Percentiles rank a stretch among this genome's conserved stretches.
Conservation (phyloP, 495 filamentous ascomycete species). For the Aspergillus wentii region DNA sequence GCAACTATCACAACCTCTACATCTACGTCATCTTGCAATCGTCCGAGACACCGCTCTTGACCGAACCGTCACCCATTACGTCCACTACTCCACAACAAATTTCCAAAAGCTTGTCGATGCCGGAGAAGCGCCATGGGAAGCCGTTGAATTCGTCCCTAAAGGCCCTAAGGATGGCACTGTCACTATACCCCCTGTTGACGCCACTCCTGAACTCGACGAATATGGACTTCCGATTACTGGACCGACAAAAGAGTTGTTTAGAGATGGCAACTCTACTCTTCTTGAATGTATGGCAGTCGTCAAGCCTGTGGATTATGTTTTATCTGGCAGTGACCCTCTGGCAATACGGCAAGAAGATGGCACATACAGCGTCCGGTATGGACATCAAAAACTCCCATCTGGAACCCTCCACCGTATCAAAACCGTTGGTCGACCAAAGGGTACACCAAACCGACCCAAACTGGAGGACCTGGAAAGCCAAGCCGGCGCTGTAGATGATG, state of each 20-base stretch:
- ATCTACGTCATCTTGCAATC: conserved; percentile 59
- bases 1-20: conserved; percentile 56
- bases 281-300: conserved; percentile 32
- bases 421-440: background rate
- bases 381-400: conserved; percentile 1
- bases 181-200: conserved; percentile 29
- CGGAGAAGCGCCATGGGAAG: conserved; percentile 53
- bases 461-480: background rate
- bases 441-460: conserved; percentile 4
- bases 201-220: conserved; percentile 39
- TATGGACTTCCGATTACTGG: conserved; percentile 45
- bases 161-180: conserved; percentile 24
- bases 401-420: background rate
- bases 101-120: conserved; percentile 54
- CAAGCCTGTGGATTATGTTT: conserved; percentile 26
- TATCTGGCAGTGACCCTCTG: conserved; percentile 29
- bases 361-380: conserved; percentile 11
- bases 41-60: conserved; percentile 55
- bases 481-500: conserved; percentile 3
- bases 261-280: conserved; percentile 42
- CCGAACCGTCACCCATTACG: conserved; percentile 49
- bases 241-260: conserved; percentile 25
- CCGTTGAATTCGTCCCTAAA: conserved; percentile 45
- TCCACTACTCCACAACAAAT: conserved; percentile 52
- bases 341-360: conserved; percentile 22